Evolutionary conservation across 2,329 filamentous ascomycete species (phyloP).

Genomic region (Pseudogymnoascus sp.): DNA sequence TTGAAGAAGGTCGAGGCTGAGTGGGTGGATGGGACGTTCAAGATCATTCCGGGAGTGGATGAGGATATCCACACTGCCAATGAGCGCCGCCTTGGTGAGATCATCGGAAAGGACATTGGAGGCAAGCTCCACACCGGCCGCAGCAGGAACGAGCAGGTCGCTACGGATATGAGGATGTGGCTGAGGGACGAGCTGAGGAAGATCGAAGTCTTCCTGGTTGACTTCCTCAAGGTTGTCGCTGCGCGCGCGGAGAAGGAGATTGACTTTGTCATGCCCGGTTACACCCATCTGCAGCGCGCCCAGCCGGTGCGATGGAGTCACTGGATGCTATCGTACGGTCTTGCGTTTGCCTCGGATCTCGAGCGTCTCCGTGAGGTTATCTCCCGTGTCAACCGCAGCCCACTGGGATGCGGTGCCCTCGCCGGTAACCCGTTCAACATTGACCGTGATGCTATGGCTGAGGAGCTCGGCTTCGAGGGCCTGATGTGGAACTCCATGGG

Average conservation of each 20-base stretch:
- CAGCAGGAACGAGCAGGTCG: constrained; percentile 84
- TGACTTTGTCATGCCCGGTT: constrained; percentile 71
- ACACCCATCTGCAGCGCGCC: constrained; percentile 75
- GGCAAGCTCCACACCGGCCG: constrained; percentile 87
- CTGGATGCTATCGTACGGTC: constrained; percentile 66
- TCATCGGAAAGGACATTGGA: constrained; percentile 76
- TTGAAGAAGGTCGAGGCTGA: constrained; percentile 49
- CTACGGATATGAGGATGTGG: constrained; percentile 86
- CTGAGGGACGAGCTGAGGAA: constrained; percentile 63
- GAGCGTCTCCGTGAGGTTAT: constrained; percentile 64
- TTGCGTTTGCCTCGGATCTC: constrained; percentile 61
- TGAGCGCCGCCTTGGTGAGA: constrained; percentile 66
- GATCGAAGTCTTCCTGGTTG: constrained; percentile 59
- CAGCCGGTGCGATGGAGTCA: constrained; percentile 70
- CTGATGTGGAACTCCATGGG: constrained; percentile 71
- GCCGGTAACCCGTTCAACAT: constrained; percentile 78
- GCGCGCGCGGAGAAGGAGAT: constrained; percentile 63
- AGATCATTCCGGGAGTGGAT: constrained; percentile 43
- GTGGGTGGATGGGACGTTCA: constrained; percentile 44
- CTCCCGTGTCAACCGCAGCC: constrained; percentile 57
- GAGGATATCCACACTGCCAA: constrained; percentile 64
- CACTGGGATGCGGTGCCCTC: constrained; percentile 40
- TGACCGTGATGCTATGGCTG: constrained; percentile 68
- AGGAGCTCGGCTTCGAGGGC: constrained; percentile 72
- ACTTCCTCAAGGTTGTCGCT: constrained; percentile 58